Evolutionary conservation across 2,329 filamentous ascomycete species (phyloP).

Genomic region (Talaromyces sp.): DNA sequence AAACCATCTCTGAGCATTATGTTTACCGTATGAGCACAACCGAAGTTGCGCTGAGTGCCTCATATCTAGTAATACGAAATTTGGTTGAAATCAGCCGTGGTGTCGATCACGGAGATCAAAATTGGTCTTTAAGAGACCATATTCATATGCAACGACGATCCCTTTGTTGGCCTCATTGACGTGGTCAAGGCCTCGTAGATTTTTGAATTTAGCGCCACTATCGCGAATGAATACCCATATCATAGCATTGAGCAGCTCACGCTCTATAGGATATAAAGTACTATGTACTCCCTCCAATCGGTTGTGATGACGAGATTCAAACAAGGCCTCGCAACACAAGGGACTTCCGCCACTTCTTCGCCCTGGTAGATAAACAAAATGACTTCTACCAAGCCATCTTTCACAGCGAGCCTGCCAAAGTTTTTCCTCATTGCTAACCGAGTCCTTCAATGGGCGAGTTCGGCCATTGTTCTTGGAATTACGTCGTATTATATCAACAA

Average conservation of each 20-base stretch:
- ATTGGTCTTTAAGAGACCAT: neutral
- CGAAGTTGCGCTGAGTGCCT: neutral
- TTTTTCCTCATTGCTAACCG: conserved; percentile 8
- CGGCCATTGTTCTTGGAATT: conserved; percentile 38
- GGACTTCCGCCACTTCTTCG: neutral
- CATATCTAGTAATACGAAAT: neutral
- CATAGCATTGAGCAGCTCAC: neutral
- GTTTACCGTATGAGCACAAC: too few relatives aligned
- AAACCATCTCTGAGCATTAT: neutral
- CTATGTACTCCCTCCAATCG: neutral
- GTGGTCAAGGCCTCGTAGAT: neutral
- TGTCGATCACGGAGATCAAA: neutral
- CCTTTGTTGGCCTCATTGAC: neutral
- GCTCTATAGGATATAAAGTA: neutral
- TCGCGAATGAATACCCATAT: neutral
- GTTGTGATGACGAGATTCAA: neutral
- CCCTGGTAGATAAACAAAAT: neutral
- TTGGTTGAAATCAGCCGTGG: neutral
- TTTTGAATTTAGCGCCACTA: neutral
- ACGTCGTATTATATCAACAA: conserved; percentile 33
- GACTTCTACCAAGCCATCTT: neutral
- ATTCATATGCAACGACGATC: neutral
- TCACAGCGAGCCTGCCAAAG: neutral
- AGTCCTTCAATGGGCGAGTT: conserved; percentile 33
- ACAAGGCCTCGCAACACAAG: neutral